phyloP scores from a whole-genome alignment of 2,329 filamentous ascomycete genomes.

The Calonectria leucothoes region DNA sequence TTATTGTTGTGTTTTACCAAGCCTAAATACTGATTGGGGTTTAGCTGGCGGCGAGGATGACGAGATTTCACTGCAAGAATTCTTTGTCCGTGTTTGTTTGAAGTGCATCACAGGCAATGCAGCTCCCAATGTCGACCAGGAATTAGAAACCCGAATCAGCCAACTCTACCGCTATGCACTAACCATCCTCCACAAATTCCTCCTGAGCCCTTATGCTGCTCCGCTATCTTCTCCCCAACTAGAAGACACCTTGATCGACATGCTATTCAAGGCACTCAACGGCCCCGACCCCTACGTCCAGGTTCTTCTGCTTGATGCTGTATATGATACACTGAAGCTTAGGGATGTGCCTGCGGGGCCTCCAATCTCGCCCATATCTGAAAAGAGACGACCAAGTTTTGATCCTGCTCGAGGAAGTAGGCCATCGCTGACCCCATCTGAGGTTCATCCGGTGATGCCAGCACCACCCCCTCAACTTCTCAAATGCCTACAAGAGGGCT shows the following conservation, averaged over 20 bases:
- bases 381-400: conserved; percentile 57
- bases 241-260: conserved; percentile 77
- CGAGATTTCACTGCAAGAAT: conserved; percentile 73
- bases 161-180: conserved; percentile 79
- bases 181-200: conserved; percentile 76
- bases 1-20: neutral
- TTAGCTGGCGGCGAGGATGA: conserved; percentile 63
- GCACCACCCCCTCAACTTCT: conserved; percentile 78
- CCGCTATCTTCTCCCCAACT: conserved; percentile 73
- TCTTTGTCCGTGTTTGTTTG: conserved; percentile 75
- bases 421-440: conserved; percentile 49
- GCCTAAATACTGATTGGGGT: conserved; percentile 32
- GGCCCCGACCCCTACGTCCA: conserved; percentile 78
- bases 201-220: conserved; percentile 71
- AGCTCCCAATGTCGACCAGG: conserved; percentile 32
- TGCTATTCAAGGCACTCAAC: conserved; percentile 70
- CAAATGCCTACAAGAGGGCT: conserved; percentile 85
- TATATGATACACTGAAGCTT: conserved; percentile 79
- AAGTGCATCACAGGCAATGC: conserved; percentile 62
- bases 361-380: conserved; percentile 57
- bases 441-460: conserved; percentile 35
- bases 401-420: conserved; percentile 56
- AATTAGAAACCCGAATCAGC: conserved; percentile 60
- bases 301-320: conserved; percentile 81
- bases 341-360: conserved; percentile 57